Evolutionary conservation across 2,329 filamentous ascomycete genomes (phyloP).

Genomic region (Diaporthe citriasiana): DNA sequence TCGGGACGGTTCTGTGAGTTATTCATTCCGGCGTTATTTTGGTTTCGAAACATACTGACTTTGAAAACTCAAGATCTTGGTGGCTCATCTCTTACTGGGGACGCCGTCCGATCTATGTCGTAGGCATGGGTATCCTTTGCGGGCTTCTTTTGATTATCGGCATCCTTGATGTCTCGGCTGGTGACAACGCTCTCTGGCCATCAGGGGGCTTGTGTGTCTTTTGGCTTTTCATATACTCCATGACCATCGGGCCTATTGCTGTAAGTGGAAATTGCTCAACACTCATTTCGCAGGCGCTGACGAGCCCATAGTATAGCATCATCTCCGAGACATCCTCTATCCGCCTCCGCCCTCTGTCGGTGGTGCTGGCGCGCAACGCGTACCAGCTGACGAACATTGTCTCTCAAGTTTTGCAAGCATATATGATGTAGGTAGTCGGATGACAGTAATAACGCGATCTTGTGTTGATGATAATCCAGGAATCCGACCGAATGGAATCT

Average conservation of each 20-base stretch:
- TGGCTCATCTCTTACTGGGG: conserved; percentile 27
- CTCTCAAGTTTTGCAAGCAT: conserved; percentile 1
- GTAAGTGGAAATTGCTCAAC: not conserved
- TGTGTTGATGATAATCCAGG: conserved; percentile 41
- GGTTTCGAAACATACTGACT: not conserved
- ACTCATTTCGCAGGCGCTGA: not conserved
- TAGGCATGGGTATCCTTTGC: not conserved
- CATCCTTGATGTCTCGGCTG: conserved; percentile 12
- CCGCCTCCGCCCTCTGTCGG: not conserved
- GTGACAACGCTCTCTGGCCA: conserved; percentile 9
- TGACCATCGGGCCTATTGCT: conserved; percentile 22
- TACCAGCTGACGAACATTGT: conserved; percentile 21
- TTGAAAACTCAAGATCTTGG: not conserved
- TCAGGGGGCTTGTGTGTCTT: conserved; percentile 9
- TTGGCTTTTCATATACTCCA: conserved; percentile 8
- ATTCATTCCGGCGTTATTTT: conserved; percentile 41
- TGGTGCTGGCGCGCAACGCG: not conserved
- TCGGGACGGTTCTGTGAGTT: conserved; percentile 62
- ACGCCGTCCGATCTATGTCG: conserved; percentile 20
- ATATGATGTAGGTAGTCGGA: not conserved
- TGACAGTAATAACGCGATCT: rapidly evolving
- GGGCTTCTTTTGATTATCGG: not conserved
- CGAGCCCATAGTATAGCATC: not conserved
- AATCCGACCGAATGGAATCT: conserved; percentile 52
- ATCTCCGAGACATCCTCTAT: conserved; percentile 21